Evolutionary conservation across 495 filamentous ascomycete species (phyloP), one percentile per base, ranked within the genome.

Genomic region (Hypoxylon fragiforme): DNA sequence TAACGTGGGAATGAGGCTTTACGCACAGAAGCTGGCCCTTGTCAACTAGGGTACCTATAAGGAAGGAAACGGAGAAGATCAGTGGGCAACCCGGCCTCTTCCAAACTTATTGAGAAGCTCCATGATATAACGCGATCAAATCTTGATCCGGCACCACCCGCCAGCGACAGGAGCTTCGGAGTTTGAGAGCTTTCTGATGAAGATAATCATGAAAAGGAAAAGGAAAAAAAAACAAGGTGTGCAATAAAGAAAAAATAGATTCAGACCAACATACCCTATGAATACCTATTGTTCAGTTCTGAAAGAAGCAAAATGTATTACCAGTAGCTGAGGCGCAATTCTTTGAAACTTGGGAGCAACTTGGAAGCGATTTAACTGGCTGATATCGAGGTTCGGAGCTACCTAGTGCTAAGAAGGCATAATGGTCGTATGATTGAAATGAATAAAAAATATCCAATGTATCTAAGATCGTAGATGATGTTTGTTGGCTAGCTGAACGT

Each of bases 11-110:
- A 62, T 53, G 38, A 62, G 43, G 47, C 53, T 45, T 57, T 9
- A n/a, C 41, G 38, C 24, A 62, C 38, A 57, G 22, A 16, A 49
- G 36, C 31, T 12, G 21, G 41, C 58, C 58, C 58, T 50, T 51
- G 58, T 49, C 47, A 44, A 53, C 58, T 30, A 41, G 48, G 42
- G 47, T 42, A 43, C 46, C 30, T n/a, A 53, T 48, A 28, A 37
- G 58, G 58, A 39, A 62, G 48, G 52, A 44, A 45, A 62, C 22
- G 43, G 48, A 49, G 58, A 20, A 56, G 58, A 62, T 62, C 58
- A 37, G 32, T 62, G 42, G 15, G 15, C 15, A 44, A 12, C 31
- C n/a, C 6, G 31, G 21, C 32, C 35, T 26, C 31, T 55, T 26
- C 16, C 6, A 18, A 47, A n/a, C n/a, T n/a, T n/a, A n/a, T n/a